Conservation (phyloP, 1,139 yeast genomes). For the Pneumocystis oryctolagi region DNA sequence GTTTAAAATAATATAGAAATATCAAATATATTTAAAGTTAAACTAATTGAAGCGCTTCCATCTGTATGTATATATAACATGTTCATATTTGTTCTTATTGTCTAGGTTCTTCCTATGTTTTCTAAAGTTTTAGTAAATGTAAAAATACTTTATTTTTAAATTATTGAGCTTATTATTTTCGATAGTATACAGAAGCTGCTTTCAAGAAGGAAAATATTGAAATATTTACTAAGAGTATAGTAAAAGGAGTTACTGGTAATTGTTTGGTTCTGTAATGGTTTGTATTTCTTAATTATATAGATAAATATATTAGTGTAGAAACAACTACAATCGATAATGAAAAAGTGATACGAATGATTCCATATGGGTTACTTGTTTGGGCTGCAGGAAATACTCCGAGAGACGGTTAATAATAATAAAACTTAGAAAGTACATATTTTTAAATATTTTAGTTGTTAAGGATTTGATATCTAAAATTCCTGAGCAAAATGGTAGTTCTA, state of each 20-base stretch:
- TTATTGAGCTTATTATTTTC: not conserved
- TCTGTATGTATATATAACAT: conserved; percentile 29
- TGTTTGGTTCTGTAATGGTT: not conserved
- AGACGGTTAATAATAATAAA: not conserved
- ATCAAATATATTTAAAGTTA: conserved; percentile 63
- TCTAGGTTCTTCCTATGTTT: conserved; percentile 53
- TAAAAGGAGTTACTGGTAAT: conserved; percentile 51
- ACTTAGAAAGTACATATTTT: not conserved
- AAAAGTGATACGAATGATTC: conserved; percentile 46
- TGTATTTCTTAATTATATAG: conserved; percentile 15
- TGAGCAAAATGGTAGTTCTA: conserved; percentile 73
- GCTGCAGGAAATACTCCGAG: conserved; percentile 90
- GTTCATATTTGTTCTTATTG: not conserved
- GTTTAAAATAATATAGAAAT: conserved; percentile 29
- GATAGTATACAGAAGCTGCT: conserved; percentile 60
- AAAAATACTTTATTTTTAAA: not conserved
- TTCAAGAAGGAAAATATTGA: conserved; percentile 67
- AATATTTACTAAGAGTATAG: conserved; percentile 70
- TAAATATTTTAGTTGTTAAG: conserved; percentile 43
- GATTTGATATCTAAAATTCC: conserved; percentile 55
- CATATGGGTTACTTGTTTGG: conserved; percentile 90
- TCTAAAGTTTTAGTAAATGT: conserved; percentile 56
- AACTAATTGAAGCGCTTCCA: conserved; percentile 83
- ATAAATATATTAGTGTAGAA: conserved; percentile 51
- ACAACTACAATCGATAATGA: conserved; percentile 54